Base-by-base conservation (phyloP, 768 basidiomycete genomes). In the Tremella fuciformis region DNA sequence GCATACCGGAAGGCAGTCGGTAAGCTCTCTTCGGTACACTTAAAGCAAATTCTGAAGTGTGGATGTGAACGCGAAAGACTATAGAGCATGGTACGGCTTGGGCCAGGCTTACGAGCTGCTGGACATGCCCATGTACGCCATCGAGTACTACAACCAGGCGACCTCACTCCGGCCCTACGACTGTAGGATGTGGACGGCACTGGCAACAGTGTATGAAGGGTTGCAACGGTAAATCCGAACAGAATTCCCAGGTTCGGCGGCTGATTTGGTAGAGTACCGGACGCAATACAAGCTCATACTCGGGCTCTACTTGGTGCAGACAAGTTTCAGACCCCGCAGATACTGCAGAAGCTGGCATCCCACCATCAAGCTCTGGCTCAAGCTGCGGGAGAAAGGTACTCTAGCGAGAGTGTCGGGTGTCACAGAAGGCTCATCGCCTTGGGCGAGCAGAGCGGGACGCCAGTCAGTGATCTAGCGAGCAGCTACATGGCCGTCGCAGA, bases 11-110 rank as follows among this genome's bases (percentile, higher is more conserved):
- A 92, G 72, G 96, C 96, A 53, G 86, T 98, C 60, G 91, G 93
- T 91, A 77, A 56, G 87, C 78, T 13, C 6, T 34, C n/a, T 34
- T 26, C n/a, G n/a, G 21, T 21, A 26, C 6, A 24, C 18, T 24
- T 13, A n/a, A 21, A 2, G 2, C 37, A 16, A n/a, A 6, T 49
- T 48, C 44, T 57, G 11, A 51, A n/a, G 11, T 9, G 16, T 58
- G 97, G 94, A 98, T 70, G 87, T 96, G 64, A 94, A 94, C 70
- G 84, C 90, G 55, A 96, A 97, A 74, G 96, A 99, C 78, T 97
- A 96, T 71, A 80, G 94, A 58, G 94, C 93, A 6, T 99, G 96
- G 96, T 97, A 93, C 77, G 96, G 96, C 37, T 85, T 99, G 53
- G 96, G 94, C 2, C 96, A 99, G 75, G 91, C 94, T 13, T 99